These are phyloP conservation scores for Phytophthora sojae DNA, from an alignment of 352 stramenopile species.

Conservation along the genomic window DNA sequence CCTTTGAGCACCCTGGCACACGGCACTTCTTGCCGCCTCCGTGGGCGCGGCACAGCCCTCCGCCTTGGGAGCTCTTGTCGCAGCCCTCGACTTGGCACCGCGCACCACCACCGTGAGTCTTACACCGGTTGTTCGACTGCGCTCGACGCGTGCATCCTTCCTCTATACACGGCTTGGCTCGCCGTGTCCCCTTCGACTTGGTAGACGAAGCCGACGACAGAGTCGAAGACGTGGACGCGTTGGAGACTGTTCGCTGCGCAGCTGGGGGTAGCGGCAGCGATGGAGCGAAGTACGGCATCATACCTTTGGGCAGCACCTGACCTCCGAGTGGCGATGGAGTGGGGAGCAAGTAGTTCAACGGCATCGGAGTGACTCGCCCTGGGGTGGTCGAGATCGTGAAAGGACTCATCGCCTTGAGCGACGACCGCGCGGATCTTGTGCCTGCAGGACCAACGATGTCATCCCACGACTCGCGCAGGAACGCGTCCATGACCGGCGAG, in stretches of 20 bases:
- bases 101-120: slow-evolving; percentile 80
- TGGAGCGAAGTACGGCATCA: slow-evolving; percentile 21
- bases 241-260: slow-evolving; percentile 31
- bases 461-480: slow-evolving; percentile 66
- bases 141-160: slow-evolving; percentile 68
- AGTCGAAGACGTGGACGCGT: slow-evolving; percentile 35
- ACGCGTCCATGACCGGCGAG: slow-evolving; percentile 67
- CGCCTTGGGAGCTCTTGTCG: slow-evolving; percentile 82
- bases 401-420: slow-evolving; percentile 29
- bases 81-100: slow-evolving; percentile 75
- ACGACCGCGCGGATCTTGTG: slow-evolving; percentile 36
- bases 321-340: slow-evolving; percentile 21
- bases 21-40: slow-evolving; percentile 80
- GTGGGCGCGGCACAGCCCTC: slow-evolving; percentile 56
- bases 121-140: slow-evolving; percentile 86
- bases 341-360: slow-evolving; percentile 34
- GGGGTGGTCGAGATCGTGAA: slow-evolving; percentile 28
- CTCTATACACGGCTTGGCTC: slow-evolving; percentile 74
- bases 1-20: slow-evolving; percentile 73
- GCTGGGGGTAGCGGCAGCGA: slow-evolving; percentile 32
- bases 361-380: slow-evolving; percentile 38
- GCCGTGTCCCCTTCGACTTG: slow-evolving; percentile 37
- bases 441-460: slow-evolving; percentile 42
- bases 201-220: slow-evolving; percentile 36
- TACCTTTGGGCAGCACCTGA: slow-evolving; percentile 21